These are phyloP conservation scores for Teratosphaeria epicoccoides DNA, from an alignment of 2,329 filamentous ascomycete species.

Conservation along the genomic window DNA sequence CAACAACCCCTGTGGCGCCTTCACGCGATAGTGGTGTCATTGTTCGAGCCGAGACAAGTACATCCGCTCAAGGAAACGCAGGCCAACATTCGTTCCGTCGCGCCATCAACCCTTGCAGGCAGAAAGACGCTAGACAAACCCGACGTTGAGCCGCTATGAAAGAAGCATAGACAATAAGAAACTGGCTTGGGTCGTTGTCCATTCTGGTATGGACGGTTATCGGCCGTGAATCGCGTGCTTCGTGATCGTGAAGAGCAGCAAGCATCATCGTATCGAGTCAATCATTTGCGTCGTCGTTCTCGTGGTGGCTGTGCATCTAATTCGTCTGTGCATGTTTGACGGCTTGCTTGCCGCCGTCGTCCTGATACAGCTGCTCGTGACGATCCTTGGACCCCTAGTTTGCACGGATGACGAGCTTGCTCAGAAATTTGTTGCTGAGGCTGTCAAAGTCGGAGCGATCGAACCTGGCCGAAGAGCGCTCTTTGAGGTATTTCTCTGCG, in stretches of 20 bases:
- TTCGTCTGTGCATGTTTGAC: neutral
- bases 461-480: conserved; percentile 64
- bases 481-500: conserved; percentile 75
- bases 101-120: neutral
- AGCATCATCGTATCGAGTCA: neutral
- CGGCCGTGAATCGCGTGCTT: neutral
- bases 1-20: neutral
- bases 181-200: neutral
- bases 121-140: neutral
- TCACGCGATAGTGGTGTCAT: neutral
- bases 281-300: neutral
- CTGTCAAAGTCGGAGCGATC: conserved; percentile 89
- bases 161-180: neutral
- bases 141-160: neutral
- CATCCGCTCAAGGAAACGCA: neutral
- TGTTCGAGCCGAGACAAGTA: neutral
- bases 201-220: neutral
- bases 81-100: neutral
- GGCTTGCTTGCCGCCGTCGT: neutral
- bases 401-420: conserved; percentile 88
- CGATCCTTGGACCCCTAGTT: conserved; percentile 44
- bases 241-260: neutral
- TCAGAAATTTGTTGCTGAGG: conserved; percentile 93
- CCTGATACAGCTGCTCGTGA: conserved; percentile 1
- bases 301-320: neutral